phyloP scores from a whole-genome alignment of 345 rosid species.

The Lagerstroemia speciosa region DNA sequence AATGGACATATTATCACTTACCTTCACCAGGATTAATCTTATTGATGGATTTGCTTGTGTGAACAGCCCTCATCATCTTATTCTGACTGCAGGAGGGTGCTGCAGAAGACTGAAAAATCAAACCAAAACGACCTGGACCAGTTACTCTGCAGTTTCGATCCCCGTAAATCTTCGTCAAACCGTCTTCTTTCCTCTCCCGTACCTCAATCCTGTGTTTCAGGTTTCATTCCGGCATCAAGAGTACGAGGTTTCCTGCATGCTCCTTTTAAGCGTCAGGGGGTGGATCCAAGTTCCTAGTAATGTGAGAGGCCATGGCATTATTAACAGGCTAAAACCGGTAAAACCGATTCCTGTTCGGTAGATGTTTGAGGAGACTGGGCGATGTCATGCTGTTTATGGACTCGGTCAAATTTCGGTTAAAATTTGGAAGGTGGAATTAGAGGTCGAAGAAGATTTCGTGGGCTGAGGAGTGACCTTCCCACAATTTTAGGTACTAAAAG shows the following conservation, averaged over 20 bases:
- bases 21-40: neutral
- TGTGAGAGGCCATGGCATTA: neutral
- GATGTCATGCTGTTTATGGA: neutral
- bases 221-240: neutral
- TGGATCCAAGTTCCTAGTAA: neutral
- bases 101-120: neutral
- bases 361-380: neutral
- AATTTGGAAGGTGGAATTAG: neutral
- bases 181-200: neutral
- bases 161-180: neutral
- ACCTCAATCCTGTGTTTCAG: neutral
- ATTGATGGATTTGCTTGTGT: neutral
- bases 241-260: neutral
- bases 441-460: neutral
- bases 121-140: neutral
- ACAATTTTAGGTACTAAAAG: neutral
- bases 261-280: neutral
- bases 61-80: neutral
- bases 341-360: neutral
- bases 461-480: neutral
- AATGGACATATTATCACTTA: no score
- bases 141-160: neutral
- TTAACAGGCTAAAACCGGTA: neutral
- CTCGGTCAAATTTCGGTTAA: neutral
- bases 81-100: neutral